These are phyloP conservation scores for Escovopsis weberi DNA, from an alignment of 2,329 filamentous ascomycete species.

Conservation along the genomic window DNA sequence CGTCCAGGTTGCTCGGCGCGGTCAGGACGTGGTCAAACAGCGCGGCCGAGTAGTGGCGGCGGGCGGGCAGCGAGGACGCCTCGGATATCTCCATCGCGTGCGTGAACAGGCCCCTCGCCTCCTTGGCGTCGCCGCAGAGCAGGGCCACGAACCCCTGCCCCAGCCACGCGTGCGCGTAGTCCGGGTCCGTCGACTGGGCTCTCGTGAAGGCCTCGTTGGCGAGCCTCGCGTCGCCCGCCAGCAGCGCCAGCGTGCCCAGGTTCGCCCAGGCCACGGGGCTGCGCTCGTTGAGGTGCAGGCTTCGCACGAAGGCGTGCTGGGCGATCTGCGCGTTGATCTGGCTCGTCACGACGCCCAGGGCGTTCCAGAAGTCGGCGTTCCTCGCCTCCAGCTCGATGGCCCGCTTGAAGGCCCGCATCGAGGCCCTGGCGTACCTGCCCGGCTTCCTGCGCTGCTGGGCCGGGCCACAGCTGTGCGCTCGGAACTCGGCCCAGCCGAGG, in stretches of 20 bases:
- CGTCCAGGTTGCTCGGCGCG: slow-evolving; percentile 32
- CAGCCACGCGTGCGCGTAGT: slow-evolving; percentile 86
- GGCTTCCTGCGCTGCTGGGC: slow-evolving; percentile 38
- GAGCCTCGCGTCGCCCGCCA: slow-evolving; percentile 72
- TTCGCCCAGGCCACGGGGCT: slow-evolving; percentile 83
- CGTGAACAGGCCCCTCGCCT: slow-evolving; percentile 75
- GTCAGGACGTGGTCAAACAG: slow-evolving; percentile 69
- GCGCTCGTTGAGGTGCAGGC: slow-evolving; percentile 81
- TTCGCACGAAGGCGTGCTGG: slow-evolving; percentile 86
- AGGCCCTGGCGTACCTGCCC: slow-evolving; percentile 59
- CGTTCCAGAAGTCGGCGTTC: slow-evolving; percentile 95
- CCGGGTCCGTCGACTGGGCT: slow-evolving; percentile 86
- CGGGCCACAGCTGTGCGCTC: slow-evolving; percentile 56
- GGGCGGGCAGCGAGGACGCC: slow-evolving; percentile 56
- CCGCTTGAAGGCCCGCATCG: slow-evolving; percentile 84
- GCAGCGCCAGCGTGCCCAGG: slow-evolving; percentile 68
- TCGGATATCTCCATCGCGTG: slow-evolving; percentile 90
- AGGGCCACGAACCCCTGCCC: slow-evolving; percentile 81
- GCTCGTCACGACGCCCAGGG: slow-evolving; percentile 80
- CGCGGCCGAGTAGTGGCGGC: slow-evolving; percentile 65
- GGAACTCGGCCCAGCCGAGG: slow-evolving; percentile 83
- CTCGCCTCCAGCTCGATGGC: slow-evolving; percentile 91
- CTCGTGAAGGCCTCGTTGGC: slow-evolving; percentile 82
- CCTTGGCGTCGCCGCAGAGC: slow-evolving; percentile 55
- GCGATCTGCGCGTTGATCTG: slow-evolving; percentile 73